Conservation (phyloP, 2,329 filamentous ascomycete species). For the Hypoxylon sp. region DNA sequence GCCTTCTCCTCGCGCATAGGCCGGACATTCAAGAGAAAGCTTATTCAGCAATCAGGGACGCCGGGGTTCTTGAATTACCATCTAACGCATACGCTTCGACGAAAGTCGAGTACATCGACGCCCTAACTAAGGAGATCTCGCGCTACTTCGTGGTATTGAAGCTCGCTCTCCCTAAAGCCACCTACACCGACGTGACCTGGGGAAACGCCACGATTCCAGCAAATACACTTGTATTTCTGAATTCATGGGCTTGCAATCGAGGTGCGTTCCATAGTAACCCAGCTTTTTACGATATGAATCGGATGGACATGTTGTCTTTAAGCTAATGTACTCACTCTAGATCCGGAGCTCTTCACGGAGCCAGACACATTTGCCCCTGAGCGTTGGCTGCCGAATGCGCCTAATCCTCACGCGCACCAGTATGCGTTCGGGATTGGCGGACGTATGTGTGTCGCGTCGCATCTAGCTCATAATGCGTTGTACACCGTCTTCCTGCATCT, state of each 20-base stretch:
- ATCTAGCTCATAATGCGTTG: conserved; percentile 67
- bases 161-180: conserved; percentile 41
- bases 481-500: conserved; percentile 67
- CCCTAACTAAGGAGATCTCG: conserved; percentile 41
- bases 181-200: conserved; percentile 49
- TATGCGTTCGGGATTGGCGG: conserved; percentile 68
- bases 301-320: not conserved
- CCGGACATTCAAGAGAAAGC: conserved; percentile 51
- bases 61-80: conserved; percentile 29
- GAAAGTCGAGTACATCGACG: conserved; percentile 41
- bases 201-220: conserved; percentile 60
- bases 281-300: not conserved
- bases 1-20: conserved; percentile 50
- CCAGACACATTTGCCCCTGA: conserved; percentile 72
- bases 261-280: conserved; percentile 32
- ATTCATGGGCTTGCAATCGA: conserved; percentile 51
- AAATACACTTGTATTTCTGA: conserved; percentile 63
- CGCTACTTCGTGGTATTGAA: conserved; percentile 39
- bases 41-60: conserved; percentile 41
- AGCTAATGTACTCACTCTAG: conserved; percentile 50
- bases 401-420: conserved; percentile 60
- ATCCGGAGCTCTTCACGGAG: conserved; percentile 73
- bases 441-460: conserved; percentile 68
- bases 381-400: conserved; percentile 56
- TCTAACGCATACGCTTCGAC: conserved; percentile 37